Conservation (phyloP, 1,284 basidiomycete genomes). For the Cryptococcus sp. region DNA sequence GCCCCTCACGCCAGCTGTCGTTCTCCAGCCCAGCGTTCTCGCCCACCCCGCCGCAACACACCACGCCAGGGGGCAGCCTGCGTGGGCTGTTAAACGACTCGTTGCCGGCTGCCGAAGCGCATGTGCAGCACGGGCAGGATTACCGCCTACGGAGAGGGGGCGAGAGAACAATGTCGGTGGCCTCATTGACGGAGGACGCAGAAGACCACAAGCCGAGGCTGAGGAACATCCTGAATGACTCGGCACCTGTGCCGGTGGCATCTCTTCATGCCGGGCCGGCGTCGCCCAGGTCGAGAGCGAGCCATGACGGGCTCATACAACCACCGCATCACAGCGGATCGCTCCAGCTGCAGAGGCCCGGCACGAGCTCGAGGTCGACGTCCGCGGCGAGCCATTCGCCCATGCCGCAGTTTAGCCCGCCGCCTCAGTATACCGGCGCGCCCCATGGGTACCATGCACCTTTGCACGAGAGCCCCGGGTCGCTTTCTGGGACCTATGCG, state of each 20-base stretch:
- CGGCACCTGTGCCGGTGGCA: background rate
- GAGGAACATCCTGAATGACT: constrained; percentile 7
- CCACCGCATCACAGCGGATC: background rate
- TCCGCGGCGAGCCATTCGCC: constrained; percentile 1
- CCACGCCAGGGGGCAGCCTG: constrained; percentile 21
- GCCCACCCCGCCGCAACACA: constrained; percentile 8
- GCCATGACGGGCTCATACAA: constrained; percentile 11
- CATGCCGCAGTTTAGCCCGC: background rate
- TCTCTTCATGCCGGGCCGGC: constrained; percentile 1
- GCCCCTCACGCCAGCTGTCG: background rate
- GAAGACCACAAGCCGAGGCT: constrained; percentile 7
- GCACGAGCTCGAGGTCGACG: background rate
- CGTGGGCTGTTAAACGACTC: constrained; percentile 29
- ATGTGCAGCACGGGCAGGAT: too few species aligned
- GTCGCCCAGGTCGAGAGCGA: constrained; percentile 12
- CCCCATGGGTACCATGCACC: background rate
- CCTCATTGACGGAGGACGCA: constrained; percentile 5
- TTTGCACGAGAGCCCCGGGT: background rate
- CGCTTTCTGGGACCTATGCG: background rate
- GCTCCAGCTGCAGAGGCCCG: constrained; percentile 9
- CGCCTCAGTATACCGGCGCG: background rate
- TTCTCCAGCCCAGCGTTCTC: constrained; percentile 9
- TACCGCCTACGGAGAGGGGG: constrained; percentile 8
- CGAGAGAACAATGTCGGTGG: constrained; percentile 15
- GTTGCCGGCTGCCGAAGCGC: background rate